A percentile compares a stretch with the other conserved stretches of the same genome.
These are phyloP conservation scores for Corymbia calophylla DNA, from an alignment of 441 rosid species.

Conservation along the genomic window DNA sequence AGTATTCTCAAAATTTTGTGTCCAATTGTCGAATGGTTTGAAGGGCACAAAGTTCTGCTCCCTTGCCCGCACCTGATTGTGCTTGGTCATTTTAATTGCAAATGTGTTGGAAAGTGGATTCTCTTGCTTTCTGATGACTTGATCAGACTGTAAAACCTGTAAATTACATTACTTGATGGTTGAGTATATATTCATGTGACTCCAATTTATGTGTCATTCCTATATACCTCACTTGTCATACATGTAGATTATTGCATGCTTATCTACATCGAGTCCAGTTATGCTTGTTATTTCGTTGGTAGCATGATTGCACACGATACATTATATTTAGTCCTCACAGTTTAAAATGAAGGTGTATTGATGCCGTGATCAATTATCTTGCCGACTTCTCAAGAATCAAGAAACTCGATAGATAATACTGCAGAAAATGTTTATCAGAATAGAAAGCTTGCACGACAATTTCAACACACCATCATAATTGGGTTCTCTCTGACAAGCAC, in stretches of 20 bases:
- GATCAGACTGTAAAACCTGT: neutral
- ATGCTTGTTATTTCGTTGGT: neutral
- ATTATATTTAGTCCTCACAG: neutral
- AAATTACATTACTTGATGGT: neutral
- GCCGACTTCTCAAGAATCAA: neutral
- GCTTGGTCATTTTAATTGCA: neutral
- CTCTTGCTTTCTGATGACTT: neutral
- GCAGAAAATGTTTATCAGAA: neutral
- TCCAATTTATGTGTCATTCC: neutral
- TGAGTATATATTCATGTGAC: neutral
- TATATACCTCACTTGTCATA: neutral
- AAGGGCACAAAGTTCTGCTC: neutral
- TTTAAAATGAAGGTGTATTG: neutral
- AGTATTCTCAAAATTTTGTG: neutral
- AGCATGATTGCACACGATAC: neutral
- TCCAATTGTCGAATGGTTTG: neutral
- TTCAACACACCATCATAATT: neutral
- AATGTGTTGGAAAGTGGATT: neutral
- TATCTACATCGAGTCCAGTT: neutral
- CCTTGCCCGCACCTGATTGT: neutral
- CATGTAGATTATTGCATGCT: neutral
- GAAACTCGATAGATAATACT: neutral
- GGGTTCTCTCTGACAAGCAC: neutral
- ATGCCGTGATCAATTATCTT: neutral
- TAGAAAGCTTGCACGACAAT: neutral